Evolutionary conservation across 805 yeast species (phyloP), one percentile per base, ranked within the genome.

Genomic region (Naumovozyma dairenensis): DNA sequence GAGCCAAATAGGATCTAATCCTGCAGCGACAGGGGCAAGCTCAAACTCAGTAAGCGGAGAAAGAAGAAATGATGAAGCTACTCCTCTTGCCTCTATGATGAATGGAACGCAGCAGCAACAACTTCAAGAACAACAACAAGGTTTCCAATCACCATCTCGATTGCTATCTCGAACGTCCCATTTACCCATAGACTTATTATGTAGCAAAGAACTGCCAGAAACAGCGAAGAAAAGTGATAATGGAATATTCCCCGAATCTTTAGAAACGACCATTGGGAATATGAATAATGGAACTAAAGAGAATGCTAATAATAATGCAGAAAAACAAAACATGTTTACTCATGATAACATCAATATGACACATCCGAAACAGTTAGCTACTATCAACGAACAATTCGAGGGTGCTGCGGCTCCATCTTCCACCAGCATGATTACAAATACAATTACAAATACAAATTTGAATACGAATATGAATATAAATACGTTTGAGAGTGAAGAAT

Each of bases 111-210:
- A n/a, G 12, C 31, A 29, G 14, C 9, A 16, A 8, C 25, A 29
- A 18, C 19, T 29, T n/a, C 15, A 20, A 14, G 16, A 18, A 13
- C 31, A 29, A 20, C 31, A 29, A 20, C n/a, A n/a, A n/a, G n/a
- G n/a, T n/a, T n/a, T n/a, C n/a, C n/a, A n/a, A n/a, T n/a, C n/a
- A n/a, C n/a, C n/a, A n/a, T n/a, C n/a, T n/a, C n/a, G n/a, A n/a
- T n/a, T n/a, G n/a, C n/a, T n/a, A n/a, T n/a, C n/a, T n/a, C n/a
- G n/a, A n/a, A n/a, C n/a, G n/a, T n/a, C n/a, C n/a, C n/a, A n/a
- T n/a, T n/a, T n/a, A n/a, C n/a, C n/a, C n/a, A n/a, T n/a, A n/a
- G n/a, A n/a, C n/a, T n/a, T n/a, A n/a, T n/a, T n/a, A n/a, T n/a
- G n/a, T n/a, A n/a, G n/a, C n/a, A n/a, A n/a, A n/a, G n/a, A n/a